Evolutionary conservation across 2,329 filamentous ascomycete species (phyloP), one percentile per base, ranked within the genome.

Genomic region (Diaporthe eres): DNA sequence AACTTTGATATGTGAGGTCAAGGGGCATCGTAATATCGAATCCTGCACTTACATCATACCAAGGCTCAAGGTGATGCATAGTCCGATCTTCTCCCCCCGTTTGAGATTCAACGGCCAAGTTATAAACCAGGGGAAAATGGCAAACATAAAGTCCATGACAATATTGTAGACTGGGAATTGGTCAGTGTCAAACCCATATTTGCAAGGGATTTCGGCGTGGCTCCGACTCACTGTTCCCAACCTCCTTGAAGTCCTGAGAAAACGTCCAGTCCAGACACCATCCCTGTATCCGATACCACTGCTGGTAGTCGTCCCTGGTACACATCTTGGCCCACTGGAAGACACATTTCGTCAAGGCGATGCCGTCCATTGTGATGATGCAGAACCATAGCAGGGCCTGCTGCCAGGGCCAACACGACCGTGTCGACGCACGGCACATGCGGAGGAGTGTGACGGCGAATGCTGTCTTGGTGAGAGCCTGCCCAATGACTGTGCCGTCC

Each of bases 131-230:
- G 88, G 88, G 71, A 89, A 87, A 12, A 81, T 74, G 0, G 88
- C 87, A 78, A 90, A 86, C 0, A 88, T 77, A 55, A 90, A 88
- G 75, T 90, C 88, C 86, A 89, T 89, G 39, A 89, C 82, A 74
- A 89, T 87, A 79, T 89, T 89, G 80, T 88, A 89, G 7, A 88
- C 87, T 89, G 76, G 10, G 25, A 34, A 25, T 15, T 39, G 34
- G 49, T 42, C 8, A 31, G 37, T 60, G 8, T 44, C 9, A 13
- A n/a, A 28, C 2, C 19, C 34, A 4, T 2, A 13, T 4, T 51
- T 39, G 8, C 4, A 22, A 42, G 4, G 22, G 12, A 7, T 8
- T 6, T 25, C 13, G n/a, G 2, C 47, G 4, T 39, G 22, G n/a
- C 4, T 13, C 4, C 19, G 7, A 78, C 87, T 80, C 75, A 88